Conservation (phyloP, 176 grass and related monocot genomes). For the Hsuehochloa calcarea region DNA sequence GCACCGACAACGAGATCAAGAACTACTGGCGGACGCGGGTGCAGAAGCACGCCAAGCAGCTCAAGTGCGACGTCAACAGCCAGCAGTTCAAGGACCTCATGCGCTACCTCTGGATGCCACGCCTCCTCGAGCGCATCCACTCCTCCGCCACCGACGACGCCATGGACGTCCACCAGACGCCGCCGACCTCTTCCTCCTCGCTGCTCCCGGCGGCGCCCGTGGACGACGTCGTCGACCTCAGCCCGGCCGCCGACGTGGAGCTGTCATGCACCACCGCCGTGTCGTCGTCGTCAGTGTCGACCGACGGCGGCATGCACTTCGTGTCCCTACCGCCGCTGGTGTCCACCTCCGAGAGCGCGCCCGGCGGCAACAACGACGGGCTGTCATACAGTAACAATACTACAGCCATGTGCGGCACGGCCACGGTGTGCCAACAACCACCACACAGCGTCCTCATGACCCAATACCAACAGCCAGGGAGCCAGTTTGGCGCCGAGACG, state of each 20-base stretch:
- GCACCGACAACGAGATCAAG: conserved; percentile 99
- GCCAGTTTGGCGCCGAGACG: not conserved
- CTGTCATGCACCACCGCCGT: conserved; percentile 46
- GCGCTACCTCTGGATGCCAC: conserved; percentile 86
- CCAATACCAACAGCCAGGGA: not conserved
- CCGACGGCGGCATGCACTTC: conserved; percentile 17
- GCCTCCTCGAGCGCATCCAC: conserved; percentile 69
- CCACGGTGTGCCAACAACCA: conserved; percentile 15
- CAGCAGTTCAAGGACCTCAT: conserved; percentile 90
- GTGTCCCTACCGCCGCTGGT: not conserved
- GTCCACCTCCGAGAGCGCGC: conserved; percentile 25
- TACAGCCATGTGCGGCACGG: not conserved
- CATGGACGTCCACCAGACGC: not conserved
- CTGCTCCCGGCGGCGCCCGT: not conserved
- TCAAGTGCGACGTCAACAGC: conserved; percentile 87
- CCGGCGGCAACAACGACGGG: not conserved
- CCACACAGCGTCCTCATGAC: not conserved
- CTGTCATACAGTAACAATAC: not conserved
- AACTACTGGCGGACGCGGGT: conserved; percentile 97
- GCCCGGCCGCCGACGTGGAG: conserved; percentile 2
- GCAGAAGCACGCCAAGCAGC: conserved; percentile 84
- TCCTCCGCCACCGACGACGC: not conserved
- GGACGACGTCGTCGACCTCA: conserved; percentile 10
- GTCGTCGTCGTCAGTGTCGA: conserved; percentile 47
- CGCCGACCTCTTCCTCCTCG: not conserved